phyloP scores from a whole-genome alignment of 106 monocot genomes.

The Dendrobium officinale region DNA sequence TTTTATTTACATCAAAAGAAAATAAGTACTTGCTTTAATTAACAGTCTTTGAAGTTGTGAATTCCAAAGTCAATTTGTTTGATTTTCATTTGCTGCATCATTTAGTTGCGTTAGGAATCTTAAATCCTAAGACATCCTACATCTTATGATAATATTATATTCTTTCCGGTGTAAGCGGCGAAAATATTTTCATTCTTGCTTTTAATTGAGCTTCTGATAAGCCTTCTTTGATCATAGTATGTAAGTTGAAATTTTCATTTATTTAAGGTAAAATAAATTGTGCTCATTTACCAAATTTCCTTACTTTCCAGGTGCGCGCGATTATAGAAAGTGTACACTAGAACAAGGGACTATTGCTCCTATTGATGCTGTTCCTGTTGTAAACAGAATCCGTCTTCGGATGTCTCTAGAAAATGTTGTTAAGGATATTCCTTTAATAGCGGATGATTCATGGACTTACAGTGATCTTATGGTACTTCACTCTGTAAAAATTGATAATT shows the following conservation, averaged over 20 bases:
- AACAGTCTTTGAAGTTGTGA: too few relatives aligned
- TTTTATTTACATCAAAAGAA: too few relatives aligned
- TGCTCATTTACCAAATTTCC: not conserved
- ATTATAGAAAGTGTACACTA: constrained; percentile 62
- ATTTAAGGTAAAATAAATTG: not conserved
- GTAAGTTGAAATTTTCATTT: not conserved
- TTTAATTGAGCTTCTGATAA: not conserved
- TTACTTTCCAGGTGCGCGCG: constrained; percentile 55
- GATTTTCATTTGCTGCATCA: too few relatives aligned
- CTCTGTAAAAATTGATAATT: not conserved
- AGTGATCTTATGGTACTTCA: constrained; percentile 69
- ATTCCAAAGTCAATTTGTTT: too few relatives aligned
- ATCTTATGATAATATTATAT: not conserved
- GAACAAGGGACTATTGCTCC: constrained; percentile 34
- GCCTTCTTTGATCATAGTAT: not conserved
- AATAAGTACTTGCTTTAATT: too few relatives aligned
- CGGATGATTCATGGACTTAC: constrained; percentile 97
- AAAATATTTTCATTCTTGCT: not conserved
- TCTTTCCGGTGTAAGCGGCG: not conserved
- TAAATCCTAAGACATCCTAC: too few relatives aligned
- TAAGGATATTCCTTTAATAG: constrained; percentile 71
- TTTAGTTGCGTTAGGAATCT: too few relatives aligned
- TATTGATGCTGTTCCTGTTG: constrained; percentile 24
- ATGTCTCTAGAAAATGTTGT: constrained; percentile 94
- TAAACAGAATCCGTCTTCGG: constrained; percentile 68